phyloP scores from a whole-genome alignment of 495 filamentous ascomycete genomes.

The Penicillium fimorum region DNA sequence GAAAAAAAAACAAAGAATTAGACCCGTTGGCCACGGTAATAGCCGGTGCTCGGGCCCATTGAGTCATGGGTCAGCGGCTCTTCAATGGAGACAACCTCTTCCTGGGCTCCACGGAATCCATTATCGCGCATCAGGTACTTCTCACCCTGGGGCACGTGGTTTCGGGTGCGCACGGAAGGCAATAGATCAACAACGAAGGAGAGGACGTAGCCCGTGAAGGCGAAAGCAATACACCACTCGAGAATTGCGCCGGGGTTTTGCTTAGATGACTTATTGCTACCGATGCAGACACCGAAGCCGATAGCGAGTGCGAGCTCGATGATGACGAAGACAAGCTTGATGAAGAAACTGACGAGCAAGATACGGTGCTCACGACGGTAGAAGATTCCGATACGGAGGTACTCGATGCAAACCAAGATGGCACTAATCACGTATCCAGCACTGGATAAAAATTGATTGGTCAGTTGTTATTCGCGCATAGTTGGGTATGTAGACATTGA shows the following conservation, averaged over 20 bases:
- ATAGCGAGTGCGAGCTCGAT: slow-evolving; percentile 75
- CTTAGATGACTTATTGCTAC: slow-evolving; percentile 33
- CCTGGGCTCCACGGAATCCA: slow-evolving; percentile 12
- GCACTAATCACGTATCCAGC: slow-evolving; percentile 69
- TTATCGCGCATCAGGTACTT: slow-evolving; percentile 30
- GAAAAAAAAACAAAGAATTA: slow-evolving; percentile 1
- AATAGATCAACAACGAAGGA: slow-evolving; percentile 87
- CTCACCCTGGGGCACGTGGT: slow-evolving; percentile 46
- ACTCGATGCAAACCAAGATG: slow-evolving; percentile 84
- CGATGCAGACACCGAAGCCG: slow-evolving; percentile 49
- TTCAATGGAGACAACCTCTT: slow-evolving; percentile 26
- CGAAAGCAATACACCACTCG: slow-evolving; percentile 83
- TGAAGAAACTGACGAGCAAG: slow-evolving; percentile 72
- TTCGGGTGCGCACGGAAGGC: slow-evolving; percentile 69
- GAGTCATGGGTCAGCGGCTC: slow-evolving; percentile 44
- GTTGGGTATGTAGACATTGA: background rate
- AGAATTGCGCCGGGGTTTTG: slow-evolving; percentile 60
- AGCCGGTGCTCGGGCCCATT: slow-evolving; percentile 29
- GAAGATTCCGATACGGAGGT: slow-evolving; percentile 75
- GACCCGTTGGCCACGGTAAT: slow-evolving; percentile 32
- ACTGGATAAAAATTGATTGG: slow-evolving; percentile 19
- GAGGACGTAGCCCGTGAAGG: slow-evolving; percentile 87
- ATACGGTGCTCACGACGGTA: slow-evolving; percentile 67
- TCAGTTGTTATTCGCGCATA: background rate
- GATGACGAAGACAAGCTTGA: slow-evolving; percentile 79